A percentile compares a stretch with the other conserved stretches of the same genome.
These are phyloP conservation scores for Carex arenaria DNA, from an alignment of 202 grass and related monocot genomes.

Conservation along the genomic window DNA sequence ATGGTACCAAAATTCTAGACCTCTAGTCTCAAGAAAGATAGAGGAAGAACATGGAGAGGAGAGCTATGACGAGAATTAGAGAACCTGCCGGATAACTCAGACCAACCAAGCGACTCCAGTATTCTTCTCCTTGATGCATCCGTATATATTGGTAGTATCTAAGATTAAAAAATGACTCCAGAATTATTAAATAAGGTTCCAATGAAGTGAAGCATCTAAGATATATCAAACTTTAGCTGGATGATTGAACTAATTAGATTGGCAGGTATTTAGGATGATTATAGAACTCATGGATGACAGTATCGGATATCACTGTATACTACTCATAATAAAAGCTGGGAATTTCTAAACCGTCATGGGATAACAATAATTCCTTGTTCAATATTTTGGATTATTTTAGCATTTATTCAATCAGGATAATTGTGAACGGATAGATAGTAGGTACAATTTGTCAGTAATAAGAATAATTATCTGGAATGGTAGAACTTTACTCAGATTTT, in stretches of 20 bases:
- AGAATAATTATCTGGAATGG: background rate
- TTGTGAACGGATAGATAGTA: background rate
- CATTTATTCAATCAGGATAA: background rate
- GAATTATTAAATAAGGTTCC: background rate
- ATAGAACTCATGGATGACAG: background rate
- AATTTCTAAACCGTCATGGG: background rate
- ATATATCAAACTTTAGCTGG: constrained; percentile 3
- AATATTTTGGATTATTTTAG: background rate
- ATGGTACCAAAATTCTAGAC: constrained; percentile 31
- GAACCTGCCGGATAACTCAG: constrained; percentile 50
- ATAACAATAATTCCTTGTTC: background rate
- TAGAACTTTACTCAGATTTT: background rate
- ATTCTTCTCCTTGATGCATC: constrained; percentile 67
- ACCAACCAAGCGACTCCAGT: constrained; percentile 71
- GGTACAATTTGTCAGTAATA: background rate
- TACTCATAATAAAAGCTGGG: background rate
- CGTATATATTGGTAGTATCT: constrained; percentile 42
- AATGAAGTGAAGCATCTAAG: constrained; percentile 18
- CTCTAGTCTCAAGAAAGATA: constrained; percentile 57
- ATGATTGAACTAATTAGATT: background rate
- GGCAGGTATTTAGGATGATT: background rate
- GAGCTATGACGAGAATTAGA: constrained; percentile 46
- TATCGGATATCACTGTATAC: background rate
- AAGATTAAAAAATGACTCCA: background rate
- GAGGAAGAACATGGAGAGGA: constrained; percentile 63